Evolutionary conservation across 805 yeast genomes (phyloP).

Genomic region (Saccharomycopsis selenospora): DNA sequence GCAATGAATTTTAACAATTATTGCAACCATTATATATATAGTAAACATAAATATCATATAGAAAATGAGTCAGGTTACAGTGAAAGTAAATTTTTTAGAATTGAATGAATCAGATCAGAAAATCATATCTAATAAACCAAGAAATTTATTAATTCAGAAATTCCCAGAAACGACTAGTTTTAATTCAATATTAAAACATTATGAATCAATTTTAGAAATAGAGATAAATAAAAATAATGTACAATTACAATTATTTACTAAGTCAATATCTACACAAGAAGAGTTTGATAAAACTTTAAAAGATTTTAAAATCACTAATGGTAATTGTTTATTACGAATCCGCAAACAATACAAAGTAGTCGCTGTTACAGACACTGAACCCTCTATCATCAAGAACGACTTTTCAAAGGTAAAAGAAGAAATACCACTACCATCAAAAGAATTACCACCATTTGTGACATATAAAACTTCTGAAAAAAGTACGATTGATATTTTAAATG

Average conservation of each 20-base stretch:
- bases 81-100: conserved; percentile 1
- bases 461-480: conserved; percentile 6
- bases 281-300: conserved; percentile 24
- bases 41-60: too few relatives aligned
- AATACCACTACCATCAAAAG: background rate
- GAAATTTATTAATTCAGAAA: background rate
- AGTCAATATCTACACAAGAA: conserved; percentile 5
- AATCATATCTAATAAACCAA: background rate
- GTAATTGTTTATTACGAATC: conserved; percentile 27
- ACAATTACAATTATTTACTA: background rate
- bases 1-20: too few relatives aligned
- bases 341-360: conserved; percentile 21
- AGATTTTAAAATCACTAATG: conserved; percentile 25
- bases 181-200: conserved; percentile 19
- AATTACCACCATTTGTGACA: conserved; percentile 2
- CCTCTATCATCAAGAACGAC: background rate
- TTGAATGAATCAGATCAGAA: background rate
- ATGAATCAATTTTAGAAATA: conserved; percentile 17
- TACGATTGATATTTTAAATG: conserved; percentile 2
- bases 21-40: too few relatives aligned
- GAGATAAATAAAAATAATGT: conserved; percentile 14
- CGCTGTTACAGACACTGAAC: background rate
- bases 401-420: background rate
- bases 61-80: conserved; percentile 4
- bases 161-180: background rate